Percentiles rank a stretch among this genome's conserved stretches.
Conservation (phyloP, 805 yeast genomes). For the Sugiyamaella chiloensis region DNA sequence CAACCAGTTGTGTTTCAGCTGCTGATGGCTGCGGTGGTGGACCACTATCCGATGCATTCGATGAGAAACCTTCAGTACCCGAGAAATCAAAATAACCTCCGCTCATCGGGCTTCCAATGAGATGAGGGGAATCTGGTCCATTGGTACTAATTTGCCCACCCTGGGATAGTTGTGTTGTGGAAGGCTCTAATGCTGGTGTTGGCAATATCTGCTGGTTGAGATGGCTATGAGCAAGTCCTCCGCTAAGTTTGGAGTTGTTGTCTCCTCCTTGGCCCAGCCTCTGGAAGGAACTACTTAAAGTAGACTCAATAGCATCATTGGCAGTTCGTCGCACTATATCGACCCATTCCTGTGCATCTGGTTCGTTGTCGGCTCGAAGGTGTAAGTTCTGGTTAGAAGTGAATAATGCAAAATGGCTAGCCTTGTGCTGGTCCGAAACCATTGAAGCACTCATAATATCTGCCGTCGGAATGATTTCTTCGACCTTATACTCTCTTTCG, state of each 20-base stretch:
- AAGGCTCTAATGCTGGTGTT: no score
- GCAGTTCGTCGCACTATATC: slow-evolving; percentile 27
- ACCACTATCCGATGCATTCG: slow-evolving; percentile 12
- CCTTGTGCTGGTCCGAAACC: slow-evolving; percentile 24
- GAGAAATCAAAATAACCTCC: slow-evolving; percentile 16
- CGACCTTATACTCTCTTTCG: slow-evolving; percentile 35
- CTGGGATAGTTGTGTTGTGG: background rate
- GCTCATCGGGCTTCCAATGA: background rate
- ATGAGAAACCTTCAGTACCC: slow-evolving; percentile 20
- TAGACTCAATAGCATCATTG: slow-evolving; percentile 21
- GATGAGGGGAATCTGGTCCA: background rate
- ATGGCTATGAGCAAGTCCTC: background rate
- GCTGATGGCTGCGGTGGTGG: background rate
- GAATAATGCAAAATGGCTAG: slow-evolving; percentile 31
- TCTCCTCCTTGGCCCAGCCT: slow-evolving; percentile 10
- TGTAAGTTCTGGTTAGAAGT: slow-evolving; percentile 32
- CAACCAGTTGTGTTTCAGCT: slow-evolving; percentile 14
- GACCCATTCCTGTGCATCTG: slow-evolving; percentile 34
- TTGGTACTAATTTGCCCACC: background rate
- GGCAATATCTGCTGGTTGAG: background rate
- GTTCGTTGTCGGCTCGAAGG: slow-evolving; percentile 27
- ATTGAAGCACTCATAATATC: slow-evolving; percentile 35
- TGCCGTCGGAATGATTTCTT: slow-evolving; percentile 28
- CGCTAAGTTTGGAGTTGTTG: background rate
- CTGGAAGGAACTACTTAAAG: slow-evolving; percentile 18